A percentile compares a stretch with the other conserved stretches of the same genome.
phyloP scores from a whole-genome alignment of 768 basidiomycete species.

The Mycena galopus region DNA sequence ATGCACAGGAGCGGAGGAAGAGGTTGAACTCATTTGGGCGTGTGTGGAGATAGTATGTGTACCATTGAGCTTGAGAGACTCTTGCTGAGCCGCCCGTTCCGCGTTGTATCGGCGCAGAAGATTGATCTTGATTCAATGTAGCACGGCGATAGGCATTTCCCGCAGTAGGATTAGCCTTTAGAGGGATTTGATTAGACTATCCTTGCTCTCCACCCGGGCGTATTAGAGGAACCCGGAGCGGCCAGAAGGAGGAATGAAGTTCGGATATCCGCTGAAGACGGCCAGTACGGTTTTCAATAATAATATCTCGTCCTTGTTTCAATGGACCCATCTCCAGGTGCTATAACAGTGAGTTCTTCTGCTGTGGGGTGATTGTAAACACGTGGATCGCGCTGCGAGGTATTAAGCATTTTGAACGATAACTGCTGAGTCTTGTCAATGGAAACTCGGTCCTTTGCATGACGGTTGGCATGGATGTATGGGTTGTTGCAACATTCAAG shows the following conservation, averaged over 20 bases:
- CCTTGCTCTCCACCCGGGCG: not conserved
- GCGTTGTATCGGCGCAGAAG: not conserved
- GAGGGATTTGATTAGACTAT: not conserved
- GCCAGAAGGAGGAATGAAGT: conserved; percentile 1
- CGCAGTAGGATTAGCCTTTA: not conserved
- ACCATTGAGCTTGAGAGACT: not conserved
- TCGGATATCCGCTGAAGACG: not conserved
- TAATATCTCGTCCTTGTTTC: not conserved
- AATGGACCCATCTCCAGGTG: not conserved
- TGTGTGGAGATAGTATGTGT: not conserved
- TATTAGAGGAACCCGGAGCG: not conserved
- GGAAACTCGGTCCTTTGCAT: not conserved
- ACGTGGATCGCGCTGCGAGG: not conserved
- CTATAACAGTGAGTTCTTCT: not conserved
- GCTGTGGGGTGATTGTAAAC: not conserved
- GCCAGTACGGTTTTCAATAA: not conserved
- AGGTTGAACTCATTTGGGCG: conserved; percentile 1
- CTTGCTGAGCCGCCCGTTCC: not conserved
- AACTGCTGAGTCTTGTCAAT: not conserved
- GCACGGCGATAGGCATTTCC: not conserved
- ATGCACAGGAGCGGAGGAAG: not conserved
- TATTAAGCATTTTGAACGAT: not conserved
- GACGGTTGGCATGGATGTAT: not conserved
- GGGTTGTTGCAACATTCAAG: not conserved
- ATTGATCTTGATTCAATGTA: too few species aligned